Evolutionary conservation across 106 monocot species (phyloP).

Genomic region (Dioscorea zingiberensis): DNA sequence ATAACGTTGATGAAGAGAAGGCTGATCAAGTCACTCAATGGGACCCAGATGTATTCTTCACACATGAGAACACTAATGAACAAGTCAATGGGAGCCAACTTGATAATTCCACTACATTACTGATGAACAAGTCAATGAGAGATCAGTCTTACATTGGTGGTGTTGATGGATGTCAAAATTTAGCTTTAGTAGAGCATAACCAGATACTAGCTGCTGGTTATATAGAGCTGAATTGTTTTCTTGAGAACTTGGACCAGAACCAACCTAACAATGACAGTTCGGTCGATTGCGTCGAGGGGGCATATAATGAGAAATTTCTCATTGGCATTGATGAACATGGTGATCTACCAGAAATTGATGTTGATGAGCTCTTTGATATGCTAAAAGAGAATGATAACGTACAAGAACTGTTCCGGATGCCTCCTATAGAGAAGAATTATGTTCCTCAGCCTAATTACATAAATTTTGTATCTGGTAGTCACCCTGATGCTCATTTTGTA

Average conservation of each 20-base stretch:
- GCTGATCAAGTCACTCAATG: too few relatives aligned
- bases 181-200: constrained; percentile 5
- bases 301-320: neutral
- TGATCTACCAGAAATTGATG: constrained; percentile 5
- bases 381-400: constrained; percentile 2
- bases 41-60: neutral
- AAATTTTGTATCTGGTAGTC: constrained; percentile 3
- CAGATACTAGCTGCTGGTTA: neutral
- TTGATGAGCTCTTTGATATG: constrained; percentile 17
- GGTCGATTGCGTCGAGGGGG: neutral
- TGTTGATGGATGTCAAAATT: constrained; percentile 8
- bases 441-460: neutral
- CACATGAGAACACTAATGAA: constrained; percentile 5
- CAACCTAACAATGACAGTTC: neutral
- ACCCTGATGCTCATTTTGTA: constrained; percentile 1
- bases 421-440: constrained; percentile 1
- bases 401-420: constrained; percentile 6
- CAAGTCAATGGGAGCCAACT: constrained; percentile 1
- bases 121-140: constrained; percentile 10
- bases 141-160: constrained; percentile 8
- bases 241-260: constrained; percentile 1
- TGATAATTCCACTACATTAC: neutral
- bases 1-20: too few relatives aligned
- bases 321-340: constrained; percentile 6
- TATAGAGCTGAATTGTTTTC: constrained; percentile 30